Conservation (phyloP, 1,139 yeast species). For the Wickerhamomyces sp. region DNA sequence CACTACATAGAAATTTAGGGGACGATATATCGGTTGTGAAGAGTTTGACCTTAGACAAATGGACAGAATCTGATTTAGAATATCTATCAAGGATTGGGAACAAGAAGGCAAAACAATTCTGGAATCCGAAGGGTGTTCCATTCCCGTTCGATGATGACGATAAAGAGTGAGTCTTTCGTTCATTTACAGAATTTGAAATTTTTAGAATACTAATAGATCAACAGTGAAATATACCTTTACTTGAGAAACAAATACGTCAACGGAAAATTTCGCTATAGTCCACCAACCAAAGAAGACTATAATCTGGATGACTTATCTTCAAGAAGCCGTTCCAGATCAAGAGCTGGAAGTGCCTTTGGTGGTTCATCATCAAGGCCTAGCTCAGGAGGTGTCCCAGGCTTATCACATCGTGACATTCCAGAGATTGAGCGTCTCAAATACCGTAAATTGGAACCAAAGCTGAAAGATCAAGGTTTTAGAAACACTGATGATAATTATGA, state of each 20-base stretch:
- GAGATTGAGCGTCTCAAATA: constrained; percentile 25
- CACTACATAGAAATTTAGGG: constrained; percentile 69
- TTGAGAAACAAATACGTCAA: constrained; percentile 47
- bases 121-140: constrained; percentile 58
- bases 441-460: constrained; percentile 24
- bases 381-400: constrained; percentile 18
- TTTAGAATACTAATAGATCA: not conserved
- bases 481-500: constrained; percentile 28
- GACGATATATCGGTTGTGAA: constrained; percentile 64
- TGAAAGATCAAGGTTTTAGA: constrained; percentile 24
- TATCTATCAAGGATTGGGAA: constrained; percentile 47
- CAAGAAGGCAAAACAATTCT: constrained; percentile 49
- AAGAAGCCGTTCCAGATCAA: constrained; percentile 8
- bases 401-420: constrained; percentile 25
- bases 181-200: too few relatives aligned
- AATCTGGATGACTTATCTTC: constrained; percentile 9
- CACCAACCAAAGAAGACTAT: constrained; percentile 15
- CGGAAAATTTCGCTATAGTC: constrained; percentile 42
- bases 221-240: constrained; percentile 37
- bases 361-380: constrained; percentile 5
- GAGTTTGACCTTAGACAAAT: constrained; percentile 75
- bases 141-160: constrained; percentile 70
- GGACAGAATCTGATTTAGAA: constrained; percentile 59
- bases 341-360: not conserved
- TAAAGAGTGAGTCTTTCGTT: constrained; percentile 24